These are phyloP conservation scores for Nephelium lappaceum DNA, from an alignment of 345 rosid genomes.

Conservation along the genomic window DNA sequence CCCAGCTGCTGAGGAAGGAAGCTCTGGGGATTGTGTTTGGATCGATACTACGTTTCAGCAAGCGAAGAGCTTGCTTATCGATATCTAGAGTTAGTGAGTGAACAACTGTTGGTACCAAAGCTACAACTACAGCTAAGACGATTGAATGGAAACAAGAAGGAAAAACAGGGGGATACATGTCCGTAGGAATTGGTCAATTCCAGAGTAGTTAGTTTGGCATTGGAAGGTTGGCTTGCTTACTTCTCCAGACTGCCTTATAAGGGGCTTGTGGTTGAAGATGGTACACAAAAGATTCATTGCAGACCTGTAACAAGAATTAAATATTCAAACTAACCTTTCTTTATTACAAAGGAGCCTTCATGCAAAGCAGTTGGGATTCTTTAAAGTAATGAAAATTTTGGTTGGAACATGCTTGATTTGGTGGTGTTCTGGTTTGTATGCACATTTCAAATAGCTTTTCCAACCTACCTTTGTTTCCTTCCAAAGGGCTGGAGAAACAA, in stretches of 20 bases:
- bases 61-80: slow-evolving; percentile 44
- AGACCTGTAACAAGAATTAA: not conserved
- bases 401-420: not conserved
- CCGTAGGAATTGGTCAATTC: slow-evolving; percentile 2
- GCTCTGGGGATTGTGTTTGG: slow-evolving; percentile 45
- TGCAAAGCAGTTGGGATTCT: not conserved
- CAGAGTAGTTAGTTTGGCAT: not conserved
- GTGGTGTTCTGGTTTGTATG: slow-evolving; percentile 8
- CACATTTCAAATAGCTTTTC: not conserved
- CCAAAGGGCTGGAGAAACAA: too few relatives aligned
- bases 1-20: slow-evolving; percentile 58
- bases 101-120: not conserved
- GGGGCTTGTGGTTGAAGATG: not conserved
- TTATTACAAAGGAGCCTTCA: not conserved
- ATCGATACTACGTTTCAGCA: slow-evolving; percentile 42
- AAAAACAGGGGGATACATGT: not conserved
- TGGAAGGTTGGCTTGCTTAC: not conserved
- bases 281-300: slow-evolving; percentile 6
- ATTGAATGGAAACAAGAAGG: not conserved
- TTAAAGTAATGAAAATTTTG: not conserved
- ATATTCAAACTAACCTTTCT: not conserved
- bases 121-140: slow-evolving; percentile 3
- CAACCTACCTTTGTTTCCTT: too few relatives aligned
- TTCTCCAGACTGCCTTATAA: not conserved
- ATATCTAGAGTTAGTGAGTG: slow-evolving; percentile 29